Evolutionary conservation across 1,284 basidiomycete genomes (phyloP), one percentile per base, ranked within the genome.

Genomic region (Ganoderma resinaceum): DNA sequence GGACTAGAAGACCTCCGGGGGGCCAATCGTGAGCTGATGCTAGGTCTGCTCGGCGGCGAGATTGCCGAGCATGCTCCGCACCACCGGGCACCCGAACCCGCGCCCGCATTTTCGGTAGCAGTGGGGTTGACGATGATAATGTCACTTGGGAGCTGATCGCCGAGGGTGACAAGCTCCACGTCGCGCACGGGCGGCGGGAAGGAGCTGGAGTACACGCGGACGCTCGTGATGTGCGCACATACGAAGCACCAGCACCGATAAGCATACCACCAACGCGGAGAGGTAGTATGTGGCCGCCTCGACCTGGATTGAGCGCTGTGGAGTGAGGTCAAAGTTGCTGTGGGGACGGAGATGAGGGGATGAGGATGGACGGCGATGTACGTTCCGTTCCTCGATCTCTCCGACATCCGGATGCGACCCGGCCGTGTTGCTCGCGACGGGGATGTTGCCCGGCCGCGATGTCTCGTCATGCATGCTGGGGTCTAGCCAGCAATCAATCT

Each of bases 401-500:
- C 90, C 92, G 0, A 91, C 87, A 78, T 99, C 97, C 63, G 89
- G 84, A 55, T 80, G 82, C 18, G 94, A 93, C 1, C 97, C 97
- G 1, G 95, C 95, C 31, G 96, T 96, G 79, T 99, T 99, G 80
- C 94, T 96, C 46, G 98, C 96, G 63, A 99, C 89, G 70, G 99
- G 83, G 11, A 99, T 89, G 70, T 95, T 92, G 0, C 86, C 87
- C 29, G 88, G 83, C 0, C 94, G 95, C 76, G 98, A 98, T 0
- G 89, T 86, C 46, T 83, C 78, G 53, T 96, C 96, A 99, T 4
- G 93, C 88, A 20, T 87, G 83, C 89, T 95, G 73, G 18, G 23
- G 46, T 49, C 46, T 3, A 33, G 8, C 20, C 0, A 6, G 9
- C 40, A 4, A 8, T 58, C 16, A 58, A 31, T 18, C 8, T 58